A percentile compares a stretch with the other conserved stretches of the same genome.
These are phyloP conservation scores for Hyphodiscus hymeniophilus DNA, from an alignment of 495 filamentous ascomycete genomes.

Conservation along the genomic window DNA sequence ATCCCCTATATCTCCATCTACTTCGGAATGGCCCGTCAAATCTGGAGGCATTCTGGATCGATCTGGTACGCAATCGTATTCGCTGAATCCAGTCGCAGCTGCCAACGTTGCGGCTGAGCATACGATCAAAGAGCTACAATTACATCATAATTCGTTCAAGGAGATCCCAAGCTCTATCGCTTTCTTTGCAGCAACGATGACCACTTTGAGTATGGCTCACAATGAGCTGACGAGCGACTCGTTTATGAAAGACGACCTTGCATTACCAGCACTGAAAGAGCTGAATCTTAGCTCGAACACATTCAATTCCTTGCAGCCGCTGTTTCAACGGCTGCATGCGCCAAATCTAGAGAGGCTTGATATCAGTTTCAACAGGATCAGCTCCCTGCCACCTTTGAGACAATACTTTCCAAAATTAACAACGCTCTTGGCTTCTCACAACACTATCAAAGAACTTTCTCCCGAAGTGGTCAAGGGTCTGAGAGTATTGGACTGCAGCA, in stretches of 20 bases:
- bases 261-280: slow-evolving; percentile 63
- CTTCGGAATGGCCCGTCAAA: slow-evolving; percentile 53
- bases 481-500: slow-evolving; percentile 65
- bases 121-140: slow-evolving; percentile 44
- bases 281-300: slow-evolving; percentile 65
- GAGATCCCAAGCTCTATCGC: slow-evolving; percentile 59
- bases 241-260: slow-evolving; percentile 52
- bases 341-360: slow-evolving; percentile 68
- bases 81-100: slow-evolving; percentile 42
- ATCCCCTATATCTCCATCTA: slow-evolving; percentile 23
- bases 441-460: slow-evolving; percentile 60
- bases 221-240: slow-evolving; percentile 59
- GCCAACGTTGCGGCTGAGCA: slow-evolving; percentile 39
- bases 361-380: slow-evolving; percentile 70
- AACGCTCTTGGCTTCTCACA: slow-evolving; percentile 65
- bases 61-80: slow-evolving; percentile 53
- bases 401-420: slow-evolving; percentile 56
- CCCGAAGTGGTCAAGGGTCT: slow-evolving; percentile 70
- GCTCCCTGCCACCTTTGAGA: slow-evolving; percentile 48
- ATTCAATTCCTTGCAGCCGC: slow-evolving; percentile 53
- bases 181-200: slow-evolving; percentile 60
- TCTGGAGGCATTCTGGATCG: slow-evolving; percentile 65
- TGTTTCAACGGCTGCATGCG: slow-evolving; percentile 56
- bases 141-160: slow-evolving; percentile 70
- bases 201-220: slow-evolving; percentile 66